phyloP scores from a whole-genome alignment of 495 filamentous ascomycete genomes.

The Haplographium delicatum region DNA sequence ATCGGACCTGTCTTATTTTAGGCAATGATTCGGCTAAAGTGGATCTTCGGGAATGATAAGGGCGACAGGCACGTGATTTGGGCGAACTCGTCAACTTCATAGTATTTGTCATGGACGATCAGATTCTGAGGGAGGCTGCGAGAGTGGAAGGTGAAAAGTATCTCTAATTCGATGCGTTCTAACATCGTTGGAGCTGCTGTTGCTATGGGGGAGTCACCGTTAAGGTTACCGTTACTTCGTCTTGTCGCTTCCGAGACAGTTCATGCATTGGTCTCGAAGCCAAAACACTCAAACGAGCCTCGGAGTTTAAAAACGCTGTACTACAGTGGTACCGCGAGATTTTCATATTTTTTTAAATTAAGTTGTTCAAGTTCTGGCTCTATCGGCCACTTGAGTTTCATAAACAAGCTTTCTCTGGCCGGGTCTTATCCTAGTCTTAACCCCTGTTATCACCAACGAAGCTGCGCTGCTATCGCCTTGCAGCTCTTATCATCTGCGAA shows the following conservation, averaged over 20 bases:
- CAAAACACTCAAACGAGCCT: background rate
- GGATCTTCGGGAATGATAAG: background rate
- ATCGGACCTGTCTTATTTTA: too few species aligned
- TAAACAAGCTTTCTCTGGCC: background rate
- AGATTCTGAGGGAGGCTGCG: background rate
- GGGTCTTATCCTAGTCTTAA: constrained; percentile 1
- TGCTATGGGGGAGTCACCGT: too few species aligned
- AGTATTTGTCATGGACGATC: background rate
- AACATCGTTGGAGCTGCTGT: too few species aligned
- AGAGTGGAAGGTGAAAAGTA: too few species aligned
- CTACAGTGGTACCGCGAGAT: background rate
- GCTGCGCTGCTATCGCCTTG: constrained; percentile 7
- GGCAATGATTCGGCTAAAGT: background rate
- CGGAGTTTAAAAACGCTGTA: background rate
- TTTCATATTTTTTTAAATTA: background rate
- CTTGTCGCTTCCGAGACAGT: too few species aligned
- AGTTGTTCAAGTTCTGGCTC: background rate
- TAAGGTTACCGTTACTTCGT: too few species aligned
- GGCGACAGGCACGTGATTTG: background rate
- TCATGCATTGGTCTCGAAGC: too few species aligned
- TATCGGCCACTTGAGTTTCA: background rate
- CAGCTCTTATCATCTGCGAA: constrained; percentile 7
- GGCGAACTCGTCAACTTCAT: background rate
- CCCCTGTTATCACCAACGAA: background rate
- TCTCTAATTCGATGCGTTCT: too few species aligned